Evolutionary conservation across 2,329 filamentous ascomycete species (phyloP).

Genomic region (Fusarium fujikuroi): DNA sequence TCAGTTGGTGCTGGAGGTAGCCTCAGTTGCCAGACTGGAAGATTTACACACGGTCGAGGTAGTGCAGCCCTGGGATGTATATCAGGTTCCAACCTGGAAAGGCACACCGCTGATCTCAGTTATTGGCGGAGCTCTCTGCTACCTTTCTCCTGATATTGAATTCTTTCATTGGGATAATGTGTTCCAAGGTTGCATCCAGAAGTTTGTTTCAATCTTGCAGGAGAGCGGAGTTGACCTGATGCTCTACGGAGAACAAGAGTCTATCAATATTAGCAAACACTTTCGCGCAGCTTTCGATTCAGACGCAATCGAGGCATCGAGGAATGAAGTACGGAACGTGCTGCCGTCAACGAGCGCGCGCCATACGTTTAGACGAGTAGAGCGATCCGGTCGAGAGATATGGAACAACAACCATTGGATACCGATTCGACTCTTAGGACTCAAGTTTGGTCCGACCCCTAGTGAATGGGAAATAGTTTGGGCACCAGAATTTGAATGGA

Average conservation of each 20-base stretch:
- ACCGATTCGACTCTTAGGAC: conserved; percentile 36
- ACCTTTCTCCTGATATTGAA: conserved; percentile 7
- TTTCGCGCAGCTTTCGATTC: conserved; percentile 33
- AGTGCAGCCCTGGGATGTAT: conserved; percentile 32
- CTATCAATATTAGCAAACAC: fast-evolving
- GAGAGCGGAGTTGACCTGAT: conserved; percentile 35
- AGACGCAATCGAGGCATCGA: conserved; percentile 19
- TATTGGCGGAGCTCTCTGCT: conserved; percentile 43
- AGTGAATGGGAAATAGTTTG: conserved; percentile 42
- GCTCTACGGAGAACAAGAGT: conserved; percentile 38
- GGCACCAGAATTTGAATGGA: conserved; percentile 42
- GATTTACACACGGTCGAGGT: conserved; percentile 36
- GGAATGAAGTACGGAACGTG: conserved; percentile 4
- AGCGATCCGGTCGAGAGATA: background rate
- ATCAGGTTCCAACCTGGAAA: conserved; percentile 38
- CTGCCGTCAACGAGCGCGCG: background rate
- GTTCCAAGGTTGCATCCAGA: conserved; percentile 23
- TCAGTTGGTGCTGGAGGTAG: background rate
- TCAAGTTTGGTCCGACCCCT: conserved; percentile 17
- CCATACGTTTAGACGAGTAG: background rate
- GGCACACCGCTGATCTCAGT: conserved; percentile 41
- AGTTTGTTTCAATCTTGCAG: conserved; percentile 33
- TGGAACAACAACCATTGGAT: conserved; percentile 33
- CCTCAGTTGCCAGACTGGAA: background rate
- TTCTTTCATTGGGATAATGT: conserved; percentile 35